Conservation (phyloP, 345 rosid genomes). For the Tarenaya hassleriana region DNA sequence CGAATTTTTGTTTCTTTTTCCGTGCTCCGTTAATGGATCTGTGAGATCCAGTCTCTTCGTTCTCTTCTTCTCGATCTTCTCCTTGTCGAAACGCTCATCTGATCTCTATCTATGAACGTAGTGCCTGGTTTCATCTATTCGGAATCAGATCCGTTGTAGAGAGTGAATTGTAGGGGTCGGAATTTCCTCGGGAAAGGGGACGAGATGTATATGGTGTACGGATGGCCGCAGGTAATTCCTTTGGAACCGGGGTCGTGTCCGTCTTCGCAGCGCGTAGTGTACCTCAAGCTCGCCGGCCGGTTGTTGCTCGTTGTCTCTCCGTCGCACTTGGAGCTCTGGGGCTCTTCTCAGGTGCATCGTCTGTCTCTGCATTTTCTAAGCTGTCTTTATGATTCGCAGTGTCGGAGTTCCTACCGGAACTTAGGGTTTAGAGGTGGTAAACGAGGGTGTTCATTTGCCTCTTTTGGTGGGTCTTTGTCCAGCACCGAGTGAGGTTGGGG, state of each 20-base stretch:
- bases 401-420: not conserved
- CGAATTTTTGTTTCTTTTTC: too few relatives aligned
- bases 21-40: slow-evolving; percentile 31
- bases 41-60: slow-evolving; percentile 27
- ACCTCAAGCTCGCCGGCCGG: slow-evolving; percentile 57
- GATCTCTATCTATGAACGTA: slow-evolving; percentile 21
- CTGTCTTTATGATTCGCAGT: not conserved
- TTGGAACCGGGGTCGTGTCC: slow-evolving; percentile 57
- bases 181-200: slow-evolving; percentile 1
- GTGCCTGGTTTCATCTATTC: slow-evolving; percentile 11
- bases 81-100: slow-evolving; percentile 13
- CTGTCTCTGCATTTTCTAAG: slow-evolving; percentile 13
- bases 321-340: slow-evolving; percentile 89
- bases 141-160: slow-evolving; percentile 28
- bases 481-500: slow-evolving; percentile 90
- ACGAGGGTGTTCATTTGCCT: not conserved
- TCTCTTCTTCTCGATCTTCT: slow-evolving; percentile 9
- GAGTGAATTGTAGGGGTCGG: slow-evolving; percentile 6
- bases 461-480: slow-evolving; percentile 1
- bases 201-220: slow-evolving; percentile 93
- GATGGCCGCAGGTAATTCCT: slow-evolving; percentile 98
- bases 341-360: slow-evolving; percentile 52
- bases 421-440: slow-evolving; percentile 18
- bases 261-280: slow-evolving; percentile 66
- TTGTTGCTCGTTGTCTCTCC: slow-evolving; percentile 73